These are phyloP conservation scores for Tylopilus orsonianus DNA, from an alignment of 1,284 basidiomycete genomes.

Conservation along the genomic window DNA sequence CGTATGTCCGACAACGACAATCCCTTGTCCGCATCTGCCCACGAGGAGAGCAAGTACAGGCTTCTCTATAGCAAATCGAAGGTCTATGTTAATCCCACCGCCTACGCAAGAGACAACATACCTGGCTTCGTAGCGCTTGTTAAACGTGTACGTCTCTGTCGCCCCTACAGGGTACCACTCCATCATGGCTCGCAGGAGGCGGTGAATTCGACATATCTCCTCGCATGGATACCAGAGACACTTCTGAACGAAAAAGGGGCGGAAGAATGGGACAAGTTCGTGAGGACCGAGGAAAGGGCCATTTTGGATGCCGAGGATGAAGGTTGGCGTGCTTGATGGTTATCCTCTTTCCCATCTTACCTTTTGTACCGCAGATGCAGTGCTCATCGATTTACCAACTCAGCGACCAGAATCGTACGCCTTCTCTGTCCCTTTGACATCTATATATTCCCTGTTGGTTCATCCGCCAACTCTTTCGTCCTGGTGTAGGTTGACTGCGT, in stretches of 20 bases:
- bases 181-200: constrained; percentile 53
- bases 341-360: constrained; percentile 2
- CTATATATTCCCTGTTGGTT: constrained; percentile 88
- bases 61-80: constrained; percentile 89
- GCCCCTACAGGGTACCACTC: constrained; percentile 3
- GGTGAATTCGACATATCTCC: constrained; percentile 67
- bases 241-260: constrained; percentile 74
- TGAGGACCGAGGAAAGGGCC: constrained; percentile 72
- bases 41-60: constrained; percentile 63
- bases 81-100: constrained; percentile 92
- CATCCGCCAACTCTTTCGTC: constrained; percentile 82
- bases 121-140: constrained; percentile 90
- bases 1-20: constrained; percentile 34
- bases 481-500: constrained; percentile 69
- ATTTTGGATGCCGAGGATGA: constrained; percentile 65
- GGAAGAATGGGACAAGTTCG: constrained; percentile 83
- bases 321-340: constrained; percentile 42
- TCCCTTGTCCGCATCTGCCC: constrained; percentile 28
- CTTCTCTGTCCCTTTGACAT: constrained; percentile 88
- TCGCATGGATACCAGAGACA: constrained; percentile 85
- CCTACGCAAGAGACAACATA: constrained; percentile 89
- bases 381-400: constrained; percentile 74
- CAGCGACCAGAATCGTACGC: constrained; percentile 87
- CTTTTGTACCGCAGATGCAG: constrained; percentile 53
- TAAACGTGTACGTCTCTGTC: constrained; percentile 57